Evolutionary conservation across 345 rosid species (phyloP).

Genomic region (Boechera stricta): DNA sequence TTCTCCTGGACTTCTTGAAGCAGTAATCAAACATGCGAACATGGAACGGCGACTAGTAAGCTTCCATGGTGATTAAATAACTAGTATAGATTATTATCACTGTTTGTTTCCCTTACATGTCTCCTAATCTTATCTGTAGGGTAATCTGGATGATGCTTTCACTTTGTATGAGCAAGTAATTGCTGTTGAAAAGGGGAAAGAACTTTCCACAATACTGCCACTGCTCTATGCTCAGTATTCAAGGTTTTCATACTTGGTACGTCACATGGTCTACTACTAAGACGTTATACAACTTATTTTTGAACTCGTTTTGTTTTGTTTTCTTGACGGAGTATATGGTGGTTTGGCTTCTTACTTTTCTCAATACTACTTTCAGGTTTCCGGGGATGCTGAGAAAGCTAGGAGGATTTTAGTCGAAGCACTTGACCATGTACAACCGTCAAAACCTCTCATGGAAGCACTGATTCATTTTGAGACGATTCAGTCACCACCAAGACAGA

Average conservation of each 20-base stretch:
- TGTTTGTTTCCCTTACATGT: constrained; percentile 33
- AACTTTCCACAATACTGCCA: constrained; percentile 75
- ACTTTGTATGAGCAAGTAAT: constrained; percentile 87
- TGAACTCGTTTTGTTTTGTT: constrained; percentile 7
- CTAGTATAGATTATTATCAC: constrained; percentile 13
- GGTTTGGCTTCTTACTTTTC: constrained; percentile 18
- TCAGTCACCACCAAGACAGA: constrained; percentile 68
- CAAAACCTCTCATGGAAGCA: constrained; percentile 83
- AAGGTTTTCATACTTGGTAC: constrained; percentile 76
- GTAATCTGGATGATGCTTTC: constrained; percentile 76
- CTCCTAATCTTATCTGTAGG: constrained; percentile 56
- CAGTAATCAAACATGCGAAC: constrained; percentile 91
- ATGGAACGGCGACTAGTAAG: constrained; percentile 92
- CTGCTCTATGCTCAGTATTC: constrained; percentile 88
- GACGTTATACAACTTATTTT: neutral
- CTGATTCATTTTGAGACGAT: constrained; percentile 76
- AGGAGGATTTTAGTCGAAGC: constrained; percentile 72
- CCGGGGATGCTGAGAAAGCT: constrained; percentile 76
- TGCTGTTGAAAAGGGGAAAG: constrained; percentile 96
- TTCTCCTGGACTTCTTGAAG: constrained; percentile 96
- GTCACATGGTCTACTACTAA: constrained; percentile 41
- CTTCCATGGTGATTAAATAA: constrained; percentile 32
- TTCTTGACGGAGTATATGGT: constrained; percentile 12
- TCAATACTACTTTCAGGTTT: constrained; percentile 53
- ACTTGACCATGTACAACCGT: constrained; percentile 75